Conservation (phyloP, 1,139 yeast genomes). For the Komagataea norvegica region DNA sequence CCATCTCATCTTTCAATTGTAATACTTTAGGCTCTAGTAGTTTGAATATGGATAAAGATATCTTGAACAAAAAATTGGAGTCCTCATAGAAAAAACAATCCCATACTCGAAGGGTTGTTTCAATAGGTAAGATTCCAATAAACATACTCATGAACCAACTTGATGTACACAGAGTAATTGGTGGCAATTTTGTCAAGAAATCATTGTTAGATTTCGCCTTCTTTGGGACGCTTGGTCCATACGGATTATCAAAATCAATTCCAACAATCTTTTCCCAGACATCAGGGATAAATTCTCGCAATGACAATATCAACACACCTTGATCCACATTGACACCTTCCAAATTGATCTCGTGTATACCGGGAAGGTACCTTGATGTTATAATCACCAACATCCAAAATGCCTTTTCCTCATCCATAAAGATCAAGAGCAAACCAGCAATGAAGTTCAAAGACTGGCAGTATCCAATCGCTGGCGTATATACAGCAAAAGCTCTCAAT, state of each 20-base stretch:
- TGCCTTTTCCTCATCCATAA: slow-evolving; percentile 83
- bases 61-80: slow-evolving; percentile 77
- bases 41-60: slow-evolving; percentile 78
- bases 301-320: slow-evolving; percentile 85
- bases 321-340: slow-evolving; percentile 97
- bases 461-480: slow-evolving; percentile 88
- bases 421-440: slow-evolving; percentile 77
- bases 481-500: slow-evolving; percentile 75
- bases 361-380: slow-evolving; percentile 81
- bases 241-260: slow-evolving; percentile 25
- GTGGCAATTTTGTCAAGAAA: slow-evolving; percentile 74
- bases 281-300: slow-evolving; percentile 77
- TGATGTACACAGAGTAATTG: slow-evolving; percentile 87
- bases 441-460: slow-evolving; percentile 92
- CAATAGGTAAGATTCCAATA: slow-evolving; percentile 83
- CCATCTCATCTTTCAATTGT: slow-evolving; percentile 65
- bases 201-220: slow-evolving; percentile 40
- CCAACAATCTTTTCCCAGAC: slow-evolving; percentile 59
- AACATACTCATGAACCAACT: slow-evolving; percentile 98
- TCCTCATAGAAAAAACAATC: slow-evolving; percentile 93
- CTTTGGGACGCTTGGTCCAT: background rate
- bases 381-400: slow-evolving; percentile 95
- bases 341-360: slow-evolving; percentile 81
- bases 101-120: slow-evolving; percentile 86
- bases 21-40: slow-evolving; percentile 62